Evolutionary conservation across 2,329 filamentous ascomycete genomes (phyloP).

Genomic region (Trichoderma simmonsii): DNA sequence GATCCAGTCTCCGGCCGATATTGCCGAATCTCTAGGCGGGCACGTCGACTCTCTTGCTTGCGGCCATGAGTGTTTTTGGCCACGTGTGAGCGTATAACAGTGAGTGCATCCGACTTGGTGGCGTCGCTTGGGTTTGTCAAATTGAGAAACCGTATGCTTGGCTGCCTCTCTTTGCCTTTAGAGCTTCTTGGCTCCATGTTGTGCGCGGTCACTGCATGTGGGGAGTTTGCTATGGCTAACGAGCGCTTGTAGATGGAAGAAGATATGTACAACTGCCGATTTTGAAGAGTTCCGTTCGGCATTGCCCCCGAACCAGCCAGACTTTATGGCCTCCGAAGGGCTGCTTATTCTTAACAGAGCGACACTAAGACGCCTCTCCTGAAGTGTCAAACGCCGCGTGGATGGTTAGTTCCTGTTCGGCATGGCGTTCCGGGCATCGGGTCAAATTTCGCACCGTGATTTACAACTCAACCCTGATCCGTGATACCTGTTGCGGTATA

Average conservation of each 20-base stretch:
- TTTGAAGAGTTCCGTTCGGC: background rate
- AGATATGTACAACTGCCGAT: background rate
- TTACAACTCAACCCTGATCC: background rate
- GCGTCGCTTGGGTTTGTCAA: constrained; percentile 12
- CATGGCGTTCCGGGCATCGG: background rate
- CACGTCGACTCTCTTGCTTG: constrained; percentile 8
- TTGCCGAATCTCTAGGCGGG: constrained; percentile 9
- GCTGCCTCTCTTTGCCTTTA: background rate
- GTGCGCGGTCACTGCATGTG: background rate
- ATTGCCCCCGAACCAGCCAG: background rate
- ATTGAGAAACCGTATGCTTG: constrained; percentile 5
- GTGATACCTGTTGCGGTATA: background rate
- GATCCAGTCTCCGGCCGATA: background rate
- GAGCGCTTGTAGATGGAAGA: background rate
- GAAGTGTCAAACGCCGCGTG: background rate
- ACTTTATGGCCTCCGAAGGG: background rate
- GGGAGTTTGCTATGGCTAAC: background rate
- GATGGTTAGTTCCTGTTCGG: background rate
- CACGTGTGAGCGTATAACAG: constrained; percentile 11
- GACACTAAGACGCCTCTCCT: background rate
- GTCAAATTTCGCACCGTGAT: background rate
- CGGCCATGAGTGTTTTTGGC: constrained; percentile 8
- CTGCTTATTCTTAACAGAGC: background rate
- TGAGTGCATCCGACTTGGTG: constrained; percentile 5
- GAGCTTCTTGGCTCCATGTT: background rate